Conservation (phyloP, 176 grass and related monocot species). For the Aegilops speltoides region DNA sequence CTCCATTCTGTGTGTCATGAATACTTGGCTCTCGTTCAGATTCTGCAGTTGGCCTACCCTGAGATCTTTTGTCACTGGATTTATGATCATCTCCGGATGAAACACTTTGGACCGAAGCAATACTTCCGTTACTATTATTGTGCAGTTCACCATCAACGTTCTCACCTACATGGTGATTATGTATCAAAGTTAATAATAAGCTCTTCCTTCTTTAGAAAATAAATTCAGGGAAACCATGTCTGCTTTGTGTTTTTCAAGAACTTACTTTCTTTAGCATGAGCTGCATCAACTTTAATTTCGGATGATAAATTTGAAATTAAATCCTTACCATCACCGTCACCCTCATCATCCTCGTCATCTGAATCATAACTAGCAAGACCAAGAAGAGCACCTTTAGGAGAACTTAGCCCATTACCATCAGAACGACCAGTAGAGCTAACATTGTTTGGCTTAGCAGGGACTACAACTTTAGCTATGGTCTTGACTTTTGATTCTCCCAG, state of each 20-base stretch:
- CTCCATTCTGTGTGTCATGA: conserved; percentile 21
- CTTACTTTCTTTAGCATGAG: conserved; percentile 37
- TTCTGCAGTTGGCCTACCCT: neutral
- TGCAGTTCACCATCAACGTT: conserved; percentile 4
- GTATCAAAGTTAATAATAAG: conserved; percentile 16
- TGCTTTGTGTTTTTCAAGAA: conserved; percentile 8
- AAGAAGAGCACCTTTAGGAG: conserved; percentile 70
- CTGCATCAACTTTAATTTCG: conserved; percentile 34
- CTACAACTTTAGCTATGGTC: conserved; percentile 40
- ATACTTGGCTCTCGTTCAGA: neutral
- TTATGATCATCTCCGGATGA: conserved; percentile 23
- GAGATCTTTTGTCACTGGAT: neutral
- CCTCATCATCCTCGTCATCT: conserved; percentile 58
- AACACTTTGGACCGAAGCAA: conserved; percentile 4
- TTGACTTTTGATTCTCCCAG: conserved; percentile 45
- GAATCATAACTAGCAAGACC: conserved; percentile 96
- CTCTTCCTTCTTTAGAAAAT: neutral
- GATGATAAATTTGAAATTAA: conserved; percentile 27
- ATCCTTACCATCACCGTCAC: conserved; percentile 32
- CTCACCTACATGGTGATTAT: conserved; percentile 31
- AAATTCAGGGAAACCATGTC: conserved; percentile 23
- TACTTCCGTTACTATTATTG: conserved; percentile 13
- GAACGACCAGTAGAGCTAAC: conserved; percentile 20
- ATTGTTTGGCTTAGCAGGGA: conserved; percentile 40
- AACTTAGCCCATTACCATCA: conserved; percentile 35